Conservation (phyloP, 257 asterid species). For the Solanum habrochaites region DNA sequence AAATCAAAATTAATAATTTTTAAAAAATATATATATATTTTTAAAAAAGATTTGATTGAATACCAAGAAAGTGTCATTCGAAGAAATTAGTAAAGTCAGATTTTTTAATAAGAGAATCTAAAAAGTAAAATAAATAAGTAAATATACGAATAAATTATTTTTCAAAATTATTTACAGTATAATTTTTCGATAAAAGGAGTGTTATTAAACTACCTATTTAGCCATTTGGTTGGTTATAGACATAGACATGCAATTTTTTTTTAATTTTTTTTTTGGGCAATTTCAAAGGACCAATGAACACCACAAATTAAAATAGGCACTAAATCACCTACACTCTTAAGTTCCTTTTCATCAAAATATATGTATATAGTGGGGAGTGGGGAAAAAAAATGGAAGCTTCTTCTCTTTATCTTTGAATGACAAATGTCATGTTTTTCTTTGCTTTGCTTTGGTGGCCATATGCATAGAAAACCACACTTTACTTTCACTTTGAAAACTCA, state of each 20-base stretch:
- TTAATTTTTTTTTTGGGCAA: background rate
- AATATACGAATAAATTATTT: background rate
- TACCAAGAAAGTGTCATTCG: too few species aligned
- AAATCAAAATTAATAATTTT: too few species aligned
- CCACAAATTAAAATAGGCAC: conserved; percentile 5
- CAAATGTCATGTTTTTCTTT: background rate
- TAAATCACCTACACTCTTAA: conserved; percentile 1
- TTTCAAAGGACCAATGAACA: background rate
- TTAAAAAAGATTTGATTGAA: background rate
- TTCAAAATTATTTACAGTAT: background rate
- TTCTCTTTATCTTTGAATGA: background rate
- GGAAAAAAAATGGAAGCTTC: background rate
- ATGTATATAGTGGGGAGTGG: background rate
- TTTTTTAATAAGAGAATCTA: background rate
- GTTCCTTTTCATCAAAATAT: background rate
- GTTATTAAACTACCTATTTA: too few species aligned
- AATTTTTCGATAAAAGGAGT: background rate
- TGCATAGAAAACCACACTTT: background rate
- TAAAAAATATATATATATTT: background rate
- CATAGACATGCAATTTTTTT: background rate
- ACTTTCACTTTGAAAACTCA: background rate
- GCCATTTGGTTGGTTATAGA: background rate
- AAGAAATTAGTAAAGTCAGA: background rate
- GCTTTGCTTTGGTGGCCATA: background rate
- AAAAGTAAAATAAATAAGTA: background rate